Conservation (phyloP, 2,329 filamentous ascomycete genomes). For the Orbilia javanica region DNA sequence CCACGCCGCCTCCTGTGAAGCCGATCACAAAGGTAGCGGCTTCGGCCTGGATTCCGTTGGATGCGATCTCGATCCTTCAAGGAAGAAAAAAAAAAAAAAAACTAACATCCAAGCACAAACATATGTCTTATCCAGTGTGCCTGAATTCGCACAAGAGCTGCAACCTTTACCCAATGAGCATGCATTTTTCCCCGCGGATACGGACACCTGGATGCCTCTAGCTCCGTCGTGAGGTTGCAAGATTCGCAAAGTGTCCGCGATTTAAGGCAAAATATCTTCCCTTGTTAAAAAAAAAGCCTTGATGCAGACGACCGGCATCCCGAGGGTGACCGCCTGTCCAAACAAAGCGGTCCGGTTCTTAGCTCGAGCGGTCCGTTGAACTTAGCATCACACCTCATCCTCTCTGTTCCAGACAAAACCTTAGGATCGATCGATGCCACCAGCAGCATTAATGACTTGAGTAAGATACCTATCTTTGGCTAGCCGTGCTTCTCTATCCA, state of each 20-base stretch:
- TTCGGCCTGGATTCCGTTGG: slow-evolving; percentile 37
- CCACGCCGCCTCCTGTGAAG: slow-evolving; percentile 34
- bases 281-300: slow-evolving; percentile 20
- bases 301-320: slow-evolving; percentile 36
- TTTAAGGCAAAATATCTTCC: slow-evolving; percentile 48
- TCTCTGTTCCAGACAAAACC: not conserved
- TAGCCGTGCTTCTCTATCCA: slow-evolving; percentile 47
- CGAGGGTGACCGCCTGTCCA: slow-evolving; percentile 17
- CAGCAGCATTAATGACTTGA: slow-evolving; percentile 28
- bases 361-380: slow-evolving; percentile 10
- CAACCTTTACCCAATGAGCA: slow-evolving; percentile 39
- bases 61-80: slow-evolving; percentile 36
- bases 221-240: slow-evolving; percentile 39
- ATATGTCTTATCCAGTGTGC: slow-evolving; percentile 43
- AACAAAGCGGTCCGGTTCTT: slow-evolving; percentile 10
- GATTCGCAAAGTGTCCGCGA: slow-evolving; percentile 53
- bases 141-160: slow-evolving; percentile 36
- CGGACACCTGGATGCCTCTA: slow-evolving; percentile 47
- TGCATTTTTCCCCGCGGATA: slow-evolving; percentile 50
- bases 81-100: no score
- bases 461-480: slow-evolving; percentile 38
- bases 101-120: slow-evolving; percentile 17
- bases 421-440: slow-evolving; percentile 12
- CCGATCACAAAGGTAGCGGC: slow-evolving; percentile 34
- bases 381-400: slow-evolving; percentile 13